Evolutionary conservation across 202 grass and related monocot species (phyloP), one percentile per base, ranked within the genome.

Genomic region (Schoenoplectus triqueter): DNA sequence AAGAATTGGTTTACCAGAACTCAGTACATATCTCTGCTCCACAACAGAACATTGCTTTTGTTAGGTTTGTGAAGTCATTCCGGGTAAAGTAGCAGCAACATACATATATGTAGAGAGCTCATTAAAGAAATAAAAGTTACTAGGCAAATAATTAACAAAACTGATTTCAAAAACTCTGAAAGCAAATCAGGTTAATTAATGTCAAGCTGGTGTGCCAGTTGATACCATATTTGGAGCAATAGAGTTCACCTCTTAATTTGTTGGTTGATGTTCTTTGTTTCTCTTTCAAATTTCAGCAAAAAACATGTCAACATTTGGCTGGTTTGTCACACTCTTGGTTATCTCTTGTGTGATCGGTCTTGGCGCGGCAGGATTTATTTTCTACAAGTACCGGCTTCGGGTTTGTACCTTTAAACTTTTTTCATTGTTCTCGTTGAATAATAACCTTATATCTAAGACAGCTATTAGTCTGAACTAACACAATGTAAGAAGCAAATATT

Each of bases 351-450:
- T 99, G 51, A 21, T 76, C 11, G 87, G 91, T 51, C 64, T 61
- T 72, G 90, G 86, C 6, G 14, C 77, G 66, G 87, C 85, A n/a
- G 96, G 87, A 56, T 99, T 87, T 63, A 72, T 90, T 11, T 98
- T 95, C 88, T 98, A 98, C 88, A 98, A 98, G 80, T 98, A 89
- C 87, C 91, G 93, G 84, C 87, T 98, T 49, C 90, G 93, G 93
- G 93, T 95, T 89, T 10, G 88, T 60, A 73, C 9, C 64, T 44
- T 41, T 9, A 3, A 59, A 1, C 19, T n/a, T 20, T 44, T 81
- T 73, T 14, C 11, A 14, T 42, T 59, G n/a, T 42, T 59, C 6
- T 60, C 11, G 59, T 44, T 3, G 11, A 60, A 60, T 10, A 50
- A 42, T 60, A 18, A 5, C 6, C 54, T 73, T 11, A 78, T 42